Base-by-base conservation (phyloP, 192 early-diverging fungal species). In the Backusella liffmaniae region DNA sequence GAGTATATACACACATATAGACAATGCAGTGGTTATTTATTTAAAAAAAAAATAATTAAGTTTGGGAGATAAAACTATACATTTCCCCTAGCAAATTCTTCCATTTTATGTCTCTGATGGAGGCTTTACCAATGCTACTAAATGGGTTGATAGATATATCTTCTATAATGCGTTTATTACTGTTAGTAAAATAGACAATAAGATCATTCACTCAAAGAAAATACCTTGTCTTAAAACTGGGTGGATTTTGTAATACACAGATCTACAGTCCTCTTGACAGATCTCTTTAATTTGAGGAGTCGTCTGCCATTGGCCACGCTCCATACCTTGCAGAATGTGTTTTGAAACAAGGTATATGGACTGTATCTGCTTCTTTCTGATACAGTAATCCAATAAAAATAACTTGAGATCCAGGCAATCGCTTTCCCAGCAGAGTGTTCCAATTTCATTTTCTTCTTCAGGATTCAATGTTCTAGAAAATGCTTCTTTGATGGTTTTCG, bases 331-430 rank as follows among this genome's bases (percentile, higher is more conserved):
- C 26, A 56, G 21, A 23, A 56, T 21, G 2, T 56, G 53, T 9
- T 10, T n/a, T 21, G 53, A 56, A 56, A 21, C 21, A 56, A 56
- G 21, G 9, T 56, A 56, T 8, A 21, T 23, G 9, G 53, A 23
- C 21, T 56, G 53, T 8, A 8, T 3, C n/a, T 56, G 53, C n/a
- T 56, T 56, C 7, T 56, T 56, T 9, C 21, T 56, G 8, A 56
- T 56, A 56, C 53, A 56, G 21, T 56, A 56, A 56, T 56, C 53
- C n/a, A 56, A 56, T 56, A 56, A 56, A 56, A 56, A 56, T 3
- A 56, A 8, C 21, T 56, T 56, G 5, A 56, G 53, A 56, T 56
- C 53, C 2, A 56, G 53, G 8, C 9, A 26, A 56, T 56, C 53
- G 6, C 53, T 56, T 21, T 56, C 53, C 53, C 53, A 56, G 2